A percentile compares a stretch with the other conserved stretches of the same genome.
Conservation (phyloP, 2,329 filamentous ascomycete genomes). For the Orbilia oligospora region DNA sequence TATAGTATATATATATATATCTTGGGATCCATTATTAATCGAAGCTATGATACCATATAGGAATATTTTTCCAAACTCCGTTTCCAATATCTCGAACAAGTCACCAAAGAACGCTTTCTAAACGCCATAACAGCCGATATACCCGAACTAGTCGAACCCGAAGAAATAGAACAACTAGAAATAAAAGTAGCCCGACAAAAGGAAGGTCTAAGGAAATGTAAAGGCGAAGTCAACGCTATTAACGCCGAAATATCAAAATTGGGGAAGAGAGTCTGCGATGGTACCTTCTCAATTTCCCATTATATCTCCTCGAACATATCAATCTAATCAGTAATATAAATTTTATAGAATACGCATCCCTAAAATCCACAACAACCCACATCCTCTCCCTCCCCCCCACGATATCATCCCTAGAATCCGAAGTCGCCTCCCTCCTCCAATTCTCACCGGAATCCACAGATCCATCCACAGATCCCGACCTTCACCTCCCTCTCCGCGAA, state of each 20-base stretch:
- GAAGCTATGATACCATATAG: constrained; percentile 64
- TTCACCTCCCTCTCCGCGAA: constrained; percentile 74
- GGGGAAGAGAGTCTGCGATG: constrained; percentile 72
- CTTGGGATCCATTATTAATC: not conserved
- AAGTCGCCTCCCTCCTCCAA: constrained; percentile 69
- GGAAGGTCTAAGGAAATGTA: constrained; percentile 76
- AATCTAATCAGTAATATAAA: too few relatives aligned
- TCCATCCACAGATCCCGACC: constrained; percentile 66
- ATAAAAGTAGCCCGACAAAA: constrained; percentile 82
- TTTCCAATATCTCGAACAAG: constrained; percentile 97
- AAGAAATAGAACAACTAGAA: constrained; percentile 81
- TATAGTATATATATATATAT: too few relatives aligned
- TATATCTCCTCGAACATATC: too few relatives aligned
- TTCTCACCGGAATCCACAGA: constrained; percentile 66
- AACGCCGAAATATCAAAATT: constrained; percentile 67
- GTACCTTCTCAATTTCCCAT: constrained; percentile 16
- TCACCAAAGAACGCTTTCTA: constrained; percentile 98
- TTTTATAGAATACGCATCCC: constrained; percentile 71
- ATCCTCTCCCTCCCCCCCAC: constrained; percentile 69
- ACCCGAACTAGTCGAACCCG: constrained; percentile 83
- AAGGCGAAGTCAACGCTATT: constrained; percentile 58
- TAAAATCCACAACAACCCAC: constrained; percentile 68
- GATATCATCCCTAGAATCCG: constrained; percentile 70
- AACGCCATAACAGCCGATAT: constrained; percentile 92
- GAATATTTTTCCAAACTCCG: constrained; percentile 96